Evolutionary conservation across 805 yeast species (phyloP), one percentile per base, ranked within the genome.

Genomic region (Yamadazyma endophytica): DNA sequence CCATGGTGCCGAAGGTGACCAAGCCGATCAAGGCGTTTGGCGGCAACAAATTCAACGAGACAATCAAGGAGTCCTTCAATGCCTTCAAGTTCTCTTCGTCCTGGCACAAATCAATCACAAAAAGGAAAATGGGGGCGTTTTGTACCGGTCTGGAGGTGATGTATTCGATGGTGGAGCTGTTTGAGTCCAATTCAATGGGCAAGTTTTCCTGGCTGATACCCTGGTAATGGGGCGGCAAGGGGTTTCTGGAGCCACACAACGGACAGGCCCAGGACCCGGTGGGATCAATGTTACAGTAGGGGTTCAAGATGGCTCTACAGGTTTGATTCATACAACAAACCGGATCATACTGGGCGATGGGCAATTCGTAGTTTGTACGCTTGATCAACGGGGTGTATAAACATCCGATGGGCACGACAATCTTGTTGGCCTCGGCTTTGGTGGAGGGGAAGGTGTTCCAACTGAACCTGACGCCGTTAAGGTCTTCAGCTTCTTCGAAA

Each of bases 381-480:
- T 61, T 67, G 51, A 71, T 70, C 39, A 78, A 52, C 1, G 85
- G 85, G 5, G 81, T 77, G 47, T 75, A 77, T 26, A 77, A 42
- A 21, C 79, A 65, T 0, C 79, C 77, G 19, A 75, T 47, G 2
- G 83, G 83, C 8, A 77, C 68, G 1, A 71, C 64, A 29, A 72
- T 64, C 31, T 79, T 52, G 19, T 66, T 61, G 30, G 73, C 71
- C 28, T 75, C 79, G 25, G 66, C 57, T 44, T 68, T 71, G n/a
- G 75, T 61, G 25, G 68, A 59, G 5, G 84, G 83, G 9, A 79
- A 54, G 7, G 64, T 59, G 50, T 79, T 82, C 88, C 92, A 84
- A 5, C 89, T 69, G 52, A 79, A 69, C 46, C 92, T 73, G 24
- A 82, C 73, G 28, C 92, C 92, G 44, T 82, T 82, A 32, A 58